Conservation (phyloP, 140 eudicot genomes). For the Senecio squalidus region DNA sequence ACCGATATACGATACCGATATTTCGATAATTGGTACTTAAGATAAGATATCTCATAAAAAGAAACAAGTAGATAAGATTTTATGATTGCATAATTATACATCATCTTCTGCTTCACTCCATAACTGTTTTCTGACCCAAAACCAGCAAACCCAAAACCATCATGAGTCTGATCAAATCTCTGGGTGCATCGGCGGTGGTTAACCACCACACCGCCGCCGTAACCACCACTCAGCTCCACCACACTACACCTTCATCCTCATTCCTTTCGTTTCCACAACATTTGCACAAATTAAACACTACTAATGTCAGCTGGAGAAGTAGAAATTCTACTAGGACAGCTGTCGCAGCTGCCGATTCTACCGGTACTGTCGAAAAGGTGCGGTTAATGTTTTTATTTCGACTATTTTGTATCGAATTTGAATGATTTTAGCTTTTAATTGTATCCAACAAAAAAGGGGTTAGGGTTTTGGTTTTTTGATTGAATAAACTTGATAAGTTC, state of each 20-base stretch:
- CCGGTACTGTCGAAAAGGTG: background rate
- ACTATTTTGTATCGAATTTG: background rate
- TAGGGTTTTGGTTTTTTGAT: too few species aligned
- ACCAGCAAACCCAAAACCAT: background rate
- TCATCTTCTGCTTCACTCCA: background rate
- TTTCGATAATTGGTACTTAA: too few species aligned
- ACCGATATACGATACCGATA: too few species aligned
- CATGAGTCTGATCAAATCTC: constrained; percentile 43
- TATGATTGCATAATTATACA: background rate
- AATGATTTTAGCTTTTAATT: background rate
- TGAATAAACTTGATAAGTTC: background rate
- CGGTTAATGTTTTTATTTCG: background rate
- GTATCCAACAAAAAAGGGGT: too few species aligned
- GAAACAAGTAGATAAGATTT: background rate
- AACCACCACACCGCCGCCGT: constrained; percentile 23
- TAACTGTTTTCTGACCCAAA: constrained; percentile 6
- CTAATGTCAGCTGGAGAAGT: constrained; percentile 38
- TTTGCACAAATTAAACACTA: constrained; percentile 21
- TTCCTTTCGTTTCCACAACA: constrained; percentile 19
- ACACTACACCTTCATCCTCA: constrained; percentile 28
- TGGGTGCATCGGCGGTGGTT: constrained; percentile 36
- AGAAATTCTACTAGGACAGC: constrained; percentile 42
- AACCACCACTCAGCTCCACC: constrained; percentile 29
- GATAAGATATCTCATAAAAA: background rate
- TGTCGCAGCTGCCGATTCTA: constrained; percentile 28